These are phyloP conservation scores for Neoscytalidium dimidiatum DNA, from an alignment of 2,329 filamentous ascomycete species.

Conservation along the genomic window DNA sequence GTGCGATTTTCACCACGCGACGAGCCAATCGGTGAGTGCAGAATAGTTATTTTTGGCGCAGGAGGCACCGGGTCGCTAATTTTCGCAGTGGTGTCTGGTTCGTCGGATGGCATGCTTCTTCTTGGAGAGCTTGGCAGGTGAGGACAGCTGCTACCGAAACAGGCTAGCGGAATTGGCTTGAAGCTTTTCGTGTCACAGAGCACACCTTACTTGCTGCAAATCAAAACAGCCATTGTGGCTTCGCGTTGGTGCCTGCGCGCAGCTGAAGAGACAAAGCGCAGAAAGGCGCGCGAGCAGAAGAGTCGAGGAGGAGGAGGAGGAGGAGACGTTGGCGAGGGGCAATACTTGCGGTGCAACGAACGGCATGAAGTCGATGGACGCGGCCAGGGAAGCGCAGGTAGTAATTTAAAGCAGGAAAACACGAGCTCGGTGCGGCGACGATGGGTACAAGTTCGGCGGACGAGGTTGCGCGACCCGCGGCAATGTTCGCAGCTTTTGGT, in stretches of 20 bases:
- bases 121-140: conserved; percentile 76
- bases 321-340: no score
- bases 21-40: conserved; percentile 78
- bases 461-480: background rate
- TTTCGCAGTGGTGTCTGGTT: conserved; percentile 77
- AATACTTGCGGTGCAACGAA: background rate
- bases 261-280: conserved; percentile 1
- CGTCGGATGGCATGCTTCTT: conserved; percentile 83
- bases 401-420: conserved; percentile 2
- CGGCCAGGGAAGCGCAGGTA: background rate
- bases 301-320: background rate
- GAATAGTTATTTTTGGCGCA: background rate
- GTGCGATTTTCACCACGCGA: conserved; percentile 84
- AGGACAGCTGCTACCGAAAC: background rate
- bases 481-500: background rate
- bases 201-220: conserved; percentile 14
- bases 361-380: background rate
- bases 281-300: background rate
- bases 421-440: background rate
- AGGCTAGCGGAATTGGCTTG: conserved; percentile 7
- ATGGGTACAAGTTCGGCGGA: background rate
- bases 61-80: background rate
- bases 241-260: background rate
- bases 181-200: background rate
- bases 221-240: background rate